These are phyloP conservation scores for Coprinopsis marcescibilis DNA, from an alignment of 768 basidiomycete genomes.

Conservation along the genomic window DNA sequence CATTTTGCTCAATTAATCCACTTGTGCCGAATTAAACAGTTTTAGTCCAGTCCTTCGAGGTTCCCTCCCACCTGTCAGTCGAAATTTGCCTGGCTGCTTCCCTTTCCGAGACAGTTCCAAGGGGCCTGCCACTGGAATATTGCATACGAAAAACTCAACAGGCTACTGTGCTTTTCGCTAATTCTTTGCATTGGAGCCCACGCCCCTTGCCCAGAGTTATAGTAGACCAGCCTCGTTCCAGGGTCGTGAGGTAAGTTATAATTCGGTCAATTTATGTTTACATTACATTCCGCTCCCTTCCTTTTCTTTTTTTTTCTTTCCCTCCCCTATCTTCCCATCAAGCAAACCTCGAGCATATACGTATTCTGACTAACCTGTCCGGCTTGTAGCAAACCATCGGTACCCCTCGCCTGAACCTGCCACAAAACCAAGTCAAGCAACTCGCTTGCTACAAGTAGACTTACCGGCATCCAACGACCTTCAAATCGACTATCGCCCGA, in stretches of 20 bases:
- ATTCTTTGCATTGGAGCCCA: too few relatives aligned
- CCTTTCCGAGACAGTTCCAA: not conserved
- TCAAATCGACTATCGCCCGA: constrained; percentile 1
- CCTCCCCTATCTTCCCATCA: not conserved
- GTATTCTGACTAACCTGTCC: not conserved
- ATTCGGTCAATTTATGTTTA: not conserved
- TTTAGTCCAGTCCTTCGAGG: not conserved
- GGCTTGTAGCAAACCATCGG: not conserved
- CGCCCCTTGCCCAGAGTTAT: constrained; percentile 1
- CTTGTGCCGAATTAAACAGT: not conserved
- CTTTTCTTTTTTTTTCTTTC: too few relatives aligned
- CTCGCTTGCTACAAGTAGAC: not conserved
- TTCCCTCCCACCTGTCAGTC: not conserved
- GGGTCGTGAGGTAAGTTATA: not conserved
- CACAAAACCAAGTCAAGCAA: not conserved
- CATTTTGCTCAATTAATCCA: not conserved
- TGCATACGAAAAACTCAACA: not conserved
- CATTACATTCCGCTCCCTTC: not conserved
- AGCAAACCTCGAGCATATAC: not conserved
- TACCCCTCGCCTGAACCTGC: not conserved
- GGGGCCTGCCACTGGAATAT: not conserved
- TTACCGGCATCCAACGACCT: not conserved
- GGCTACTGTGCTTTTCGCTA: too few relatives aligned
- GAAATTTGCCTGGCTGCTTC: not conserved
- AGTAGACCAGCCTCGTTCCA: not conserved